phyloP scores from a whole-genome alignment of 1,284 basidiomycete species.

The Malassezia yamatoensis region DNA sequence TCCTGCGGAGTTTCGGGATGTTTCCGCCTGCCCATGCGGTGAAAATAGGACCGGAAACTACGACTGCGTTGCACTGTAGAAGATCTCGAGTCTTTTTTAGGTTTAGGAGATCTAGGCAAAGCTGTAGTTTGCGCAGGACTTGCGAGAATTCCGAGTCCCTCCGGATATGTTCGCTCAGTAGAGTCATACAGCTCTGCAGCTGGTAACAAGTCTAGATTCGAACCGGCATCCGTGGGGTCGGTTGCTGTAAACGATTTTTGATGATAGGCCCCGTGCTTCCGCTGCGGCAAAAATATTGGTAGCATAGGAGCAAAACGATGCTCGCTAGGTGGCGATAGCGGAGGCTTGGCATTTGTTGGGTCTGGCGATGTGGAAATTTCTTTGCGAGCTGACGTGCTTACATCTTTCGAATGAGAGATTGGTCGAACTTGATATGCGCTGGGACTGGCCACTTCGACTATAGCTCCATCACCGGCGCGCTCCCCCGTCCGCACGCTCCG shows the following conservation, averaged over 20 bases:
- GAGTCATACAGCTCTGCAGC: too few species aligned
- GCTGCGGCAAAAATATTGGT: too few species aligned
- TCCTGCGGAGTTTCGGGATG: background rate
- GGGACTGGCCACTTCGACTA: too few species aligned
- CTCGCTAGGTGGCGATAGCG: too few species aligned
- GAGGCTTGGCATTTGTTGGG: too few species aligned
- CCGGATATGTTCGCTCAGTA: background rate
- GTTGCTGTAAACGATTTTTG: too few species aligned
- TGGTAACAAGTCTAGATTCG: too few species aligned
- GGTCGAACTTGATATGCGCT: too few species aligned
- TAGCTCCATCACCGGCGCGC: background rate
- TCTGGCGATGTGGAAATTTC: too few species aligned
- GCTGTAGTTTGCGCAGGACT: background rate
- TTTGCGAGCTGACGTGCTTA: background rate
- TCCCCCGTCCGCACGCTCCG: background rate
- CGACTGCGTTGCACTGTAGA: constrained; percentile 4
- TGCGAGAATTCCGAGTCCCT: background rate
- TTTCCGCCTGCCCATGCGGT: background rate
- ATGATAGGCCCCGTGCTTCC: too few species aligned
- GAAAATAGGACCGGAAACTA: constrained; percentile 9
- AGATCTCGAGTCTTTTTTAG: background rate
- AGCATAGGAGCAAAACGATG: too few species aligned
- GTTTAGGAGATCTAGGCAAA: background rate
- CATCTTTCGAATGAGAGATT: background rate
- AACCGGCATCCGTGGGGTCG: too few species aligned